Base-by-base conservation (phyloP, 2,329 filamentous ascomycete species). In the Elsinoe australis region DNA sequence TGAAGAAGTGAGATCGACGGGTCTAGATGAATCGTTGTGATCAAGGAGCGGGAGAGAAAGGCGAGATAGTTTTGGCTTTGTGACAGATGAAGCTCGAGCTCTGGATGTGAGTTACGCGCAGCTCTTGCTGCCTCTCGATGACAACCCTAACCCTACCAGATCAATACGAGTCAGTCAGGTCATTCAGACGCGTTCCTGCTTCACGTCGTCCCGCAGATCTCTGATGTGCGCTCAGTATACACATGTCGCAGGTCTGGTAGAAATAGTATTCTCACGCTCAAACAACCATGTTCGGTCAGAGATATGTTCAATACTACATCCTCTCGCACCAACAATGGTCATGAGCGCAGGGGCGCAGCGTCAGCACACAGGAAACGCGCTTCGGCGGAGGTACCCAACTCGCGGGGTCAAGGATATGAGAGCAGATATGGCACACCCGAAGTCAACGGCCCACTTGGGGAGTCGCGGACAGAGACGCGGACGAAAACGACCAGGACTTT, bases 371-470 rank as follows among this genome's bases (percentile, higher is more conserved):
- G 33, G 4, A 48, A 38, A 39, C 33, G 45, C 45, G 45, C 45
- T 18, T 48, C 45, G 6, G 45, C 34, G n/a, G 45, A 48, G 8
- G 22, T 29, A 26, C 33, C 45, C 19, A 28, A 29, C 21, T 36
- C 45, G 21, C 32, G 45, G 21, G 24, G 45, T 39, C 44, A 33
- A 24, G 44, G 35, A 18, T 26, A 47, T 14, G 45, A 34, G 7
- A 48, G 33, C 24, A 28, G 45, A 39, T 38, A 36, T 31, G 32
- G 31, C 18, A 48, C 45, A 29, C 45, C 45, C n/a, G 45, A 48
- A 8, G n/a, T 28, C 32, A 39, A 48, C 31, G 45, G 24, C 5
- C 18, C 17, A 5, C 22, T 21, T 9, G 34, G 33, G 15, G 45
- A 48, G 18, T 38, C 34, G 24, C 34, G 32, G 21, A 26, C 45